A percentile compares a stretch with the other conserved stretches of the same genome.
phyloP scores from a whole-genome alignment of 768 basidiomycete genomes.

The Russula lepida region DNA sequence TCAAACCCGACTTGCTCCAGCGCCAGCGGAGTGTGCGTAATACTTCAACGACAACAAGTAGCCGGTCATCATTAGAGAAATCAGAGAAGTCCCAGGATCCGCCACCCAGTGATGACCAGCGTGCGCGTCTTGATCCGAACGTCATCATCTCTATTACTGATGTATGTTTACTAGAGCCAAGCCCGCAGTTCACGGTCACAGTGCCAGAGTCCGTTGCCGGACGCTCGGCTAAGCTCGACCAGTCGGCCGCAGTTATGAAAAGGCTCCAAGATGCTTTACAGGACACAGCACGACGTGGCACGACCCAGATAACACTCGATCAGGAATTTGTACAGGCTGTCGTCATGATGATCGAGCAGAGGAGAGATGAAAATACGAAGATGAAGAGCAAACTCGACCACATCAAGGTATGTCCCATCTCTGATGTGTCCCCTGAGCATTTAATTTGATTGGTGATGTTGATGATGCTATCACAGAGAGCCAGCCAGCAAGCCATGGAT shows the following conservation, averaged over 20 bases:
- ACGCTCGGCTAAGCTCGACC: constrained; percentile 30
- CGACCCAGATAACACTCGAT: constrained; percentile 61
- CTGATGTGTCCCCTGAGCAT: not conserved
- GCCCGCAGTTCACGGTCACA: constrained; percentile 39
- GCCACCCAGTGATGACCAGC: constrained; percentile 12
- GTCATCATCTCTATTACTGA: constrained; percentile 22
- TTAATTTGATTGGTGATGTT: not conserved
- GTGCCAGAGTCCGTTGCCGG: constrained; percentile 31
- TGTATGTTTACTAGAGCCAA: constrained; percentile 13
- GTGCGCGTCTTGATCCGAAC: constrained; percentile 26
- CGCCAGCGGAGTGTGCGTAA: constrained; percentile 3
- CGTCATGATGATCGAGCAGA: constrained; percentile 54
- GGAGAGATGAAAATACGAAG: constrained; percentile 48
- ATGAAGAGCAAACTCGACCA: constrained; percentile 77
- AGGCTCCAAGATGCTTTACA: constrained; percentile 54
- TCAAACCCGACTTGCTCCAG: not conserved
- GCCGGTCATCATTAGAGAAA: constrained; percentile 30
- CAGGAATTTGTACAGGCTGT: constrained; percentile 65
- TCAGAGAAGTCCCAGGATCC: constrained; percentile 27
- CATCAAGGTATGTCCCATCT: constrained; percentile 58
- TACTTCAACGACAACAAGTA: not conserved
- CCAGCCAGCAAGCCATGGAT: constrained; percentile 86
- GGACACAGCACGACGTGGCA: constrained; percentile 51
- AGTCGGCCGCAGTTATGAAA: constrained; percentile 38
- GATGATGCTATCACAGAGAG: constrained; percentile 44